phyloP scores from a whole-genome alignment of 495 filamentous ascomycete genomes.

The Aspergillus avenaceus region DNA sequence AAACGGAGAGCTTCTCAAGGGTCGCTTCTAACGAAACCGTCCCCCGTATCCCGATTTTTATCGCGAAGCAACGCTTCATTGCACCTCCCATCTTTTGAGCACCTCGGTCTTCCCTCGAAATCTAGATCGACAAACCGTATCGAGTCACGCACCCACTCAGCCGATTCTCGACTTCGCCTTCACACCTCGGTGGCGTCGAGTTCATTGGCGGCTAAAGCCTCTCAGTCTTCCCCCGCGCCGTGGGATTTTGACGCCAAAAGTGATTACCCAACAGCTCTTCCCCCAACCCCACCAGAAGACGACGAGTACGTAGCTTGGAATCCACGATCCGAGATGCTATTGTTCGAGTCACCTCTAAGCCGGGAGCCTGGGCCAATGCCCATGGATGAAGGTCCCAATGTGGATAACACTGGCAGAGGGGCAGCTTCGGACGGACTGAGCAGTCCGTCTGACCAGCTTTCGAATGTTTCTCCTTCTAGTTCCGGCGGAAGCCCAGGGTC shows the following conservation, averaged over 20 bases:
- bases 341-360: conserved; percentile 30
- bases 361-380: conserved; percentile 25
- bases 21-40: conserved; percentile 35
- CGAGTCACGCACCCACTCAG: conserved; percentile 31
- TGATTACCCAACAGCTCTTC: conserved; percentile 35
- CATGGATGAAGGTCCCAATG: conserved; percentile 37
- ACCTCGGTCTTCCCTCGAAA: conserved; percentile 27
- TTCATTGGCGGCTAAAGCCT: conserved; percentile 26
- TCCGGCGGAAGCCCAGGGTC: conserved; percentile 34
- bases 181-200: conserved; percentile 33
- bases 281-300: conserved; percentile 43
- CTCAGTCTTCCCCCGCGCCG: conserved; percentile 18
- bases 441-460: conserved; percentile 33
- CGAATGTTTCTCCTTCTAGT: conserved; percentile 32
- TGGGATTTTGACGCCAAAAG: conserved; percentile 28
- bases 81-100: conserved; percentile 39
- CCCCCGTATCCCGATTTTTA: conserved; percentile 37
- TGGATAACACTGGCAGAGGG: conserved; percentile 24
- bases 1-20: conserved; percentile 42
- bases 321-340: conserved; percentile 28
- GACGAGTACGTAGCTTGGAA: conserved; percentile 40
- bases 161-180: conserved; percentile 36
- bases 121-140: conserved; percentile 21
- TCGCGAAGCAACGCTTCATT: conserved; percentile 36
- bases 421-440: conserved; percentile 26